These are phyloP conservation scores for Phialocephala sp. DNA, from an alignment of 2,329 filamentous ascomycete genomes.

Conservation along the genomic window DNA sequence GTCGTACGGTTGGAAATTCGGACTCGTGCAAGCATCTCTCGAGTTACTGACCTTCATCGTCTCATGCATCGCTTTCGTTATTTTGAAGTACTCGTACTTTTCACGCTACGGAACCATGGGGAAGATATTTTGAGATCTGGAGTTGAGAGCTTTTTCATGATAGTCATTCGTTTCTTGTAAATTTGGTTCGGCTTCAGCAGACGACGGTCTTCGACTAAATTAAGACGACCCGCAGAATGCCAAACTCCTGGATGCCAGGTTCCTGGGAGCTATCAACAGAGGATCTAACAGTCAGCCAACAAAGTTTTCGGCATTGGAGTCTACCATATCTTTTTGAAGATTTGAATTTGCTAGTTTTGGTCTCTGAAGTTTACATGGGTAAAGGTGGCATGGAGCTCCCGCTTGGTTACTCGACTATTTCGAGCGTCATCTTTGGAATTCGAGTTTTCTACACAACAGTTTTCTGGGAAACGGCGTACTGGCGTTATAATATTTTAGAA, in stretches of 20 bases:
- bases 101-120: conserved; percentile 25
- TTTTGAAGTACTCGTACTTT: conserved; percentile 32
- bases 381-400: not conserved
- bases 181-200: not conserved
- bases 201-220: not conserved
- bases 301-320: not conserved
- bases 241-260: not conserved
- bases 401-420: not conserved
- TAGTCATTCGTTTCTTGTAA: conserved; percentile 17
- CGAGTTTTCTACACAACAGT: not conserved
- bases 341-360: not conserved
- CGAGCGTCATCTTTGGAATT: not conserved
- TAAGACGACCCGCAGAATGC: no score
- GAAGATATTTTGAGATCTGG: conserved; percentile 18
- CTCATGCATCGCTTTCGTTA: conserved; percentile 26
- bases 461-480: not conserved
- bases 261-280: no score
- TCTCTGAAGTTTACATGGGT: not conserved
- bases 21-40: conserved; percentile 32
- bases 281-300: no score
- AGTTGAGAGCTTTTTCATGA: not conserved
- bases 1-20: conserved; percentile 33
- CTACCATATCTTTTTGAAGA: not conserved
- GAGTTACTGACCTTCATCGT: conserved; percentile 33
- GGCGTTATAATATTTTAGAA: not conserved